Percentiles rank a stretch among this genome's conserved stretches.
Evolutionary conservation across 257 asterid genomes (phyloP).

Genomic region (Fraxinus americana): DNA sequence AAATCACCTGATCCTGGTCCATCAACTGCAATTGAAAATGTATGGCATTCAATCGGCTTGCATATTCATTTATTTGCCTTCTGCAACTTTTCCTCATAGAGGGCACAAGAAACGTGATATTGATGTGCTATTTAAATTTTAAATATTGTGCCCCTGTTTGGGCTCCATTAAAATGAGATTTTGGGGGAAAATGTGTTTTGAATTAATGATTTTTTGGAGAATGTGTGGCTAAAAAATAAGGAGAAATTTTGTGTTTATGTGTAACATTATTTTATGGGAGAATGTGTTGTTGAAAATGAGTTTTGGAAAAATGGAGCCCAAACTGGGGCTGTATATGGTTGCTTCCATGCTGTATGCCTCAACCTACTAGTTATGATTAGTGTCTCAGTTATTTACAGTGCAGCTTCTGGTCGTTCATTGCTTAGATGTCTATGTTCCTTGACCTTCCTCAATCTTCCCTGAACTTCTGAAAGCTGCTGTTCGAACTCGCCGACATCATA

Average conservation of each 20-base stretch:
- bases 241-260: too few species aligned
- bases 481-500: background rate
- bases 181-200: too few species aligned
- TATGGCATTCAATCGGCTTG: conserved; percentile 36
- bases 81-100: conserved; percentile 16
- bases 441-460: conserved; percentile 15
- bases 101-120: background rate
- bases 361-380: conserved; percentile 17
- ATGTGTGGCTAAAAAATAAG: too few species aligned
- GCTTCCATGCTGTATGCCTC: conserved; percentile 23
- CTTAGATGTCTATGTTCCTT: conserved; percentile 17
- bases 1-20: conserved; percentile 49
- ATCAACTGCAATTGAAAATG: conserved; percentile 50
- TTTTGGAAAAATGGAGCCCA: too few species aligned
- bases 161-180: too few species aligned
- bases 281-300: too few species aligned
- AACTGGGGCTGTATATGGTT: conserved; percentile 7
- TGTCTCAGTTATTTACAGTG: conserved; percentile 17
- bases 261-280: too few species aligned
- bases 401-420: conserved; percentile 10
- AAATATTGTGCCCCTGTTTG: too few species aligned
- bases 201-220: too few species aligned
- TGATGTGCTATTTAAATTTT: conserved; percentile 18
- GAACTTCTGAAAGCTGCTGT: conserved; percentile 8
- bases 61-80: conserved; percentile 22